These are phyloP conservation scores for Aphanomyces astaci DNA, from an alignment of 352 stramenopile genomes.

Conservation along the genomic window DNA sequence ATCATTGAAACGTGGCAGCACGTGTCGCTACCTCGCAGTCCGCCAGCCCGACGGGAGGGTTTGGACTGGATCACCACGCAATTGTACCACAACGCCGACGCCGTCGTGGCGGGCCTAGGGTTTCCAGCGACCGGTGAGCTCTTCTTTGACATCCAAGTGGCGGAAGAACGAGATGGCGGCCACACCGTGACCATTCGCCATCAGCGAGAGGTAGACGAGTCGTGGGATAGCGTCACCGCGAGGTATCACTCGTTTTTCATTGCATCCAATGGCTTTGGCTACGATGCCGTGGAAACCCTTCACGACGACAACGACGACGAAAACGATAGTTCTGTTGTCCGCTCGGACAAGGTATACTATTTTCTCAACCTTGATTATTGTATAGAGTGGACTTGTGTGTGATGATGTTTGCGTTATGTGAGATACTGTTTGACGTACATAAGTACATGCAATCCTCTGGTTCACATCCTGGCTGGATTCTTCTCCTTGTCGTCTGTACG, in stretches of 20 bases:
- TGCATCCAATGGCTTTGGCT: constrained; percentile 11
- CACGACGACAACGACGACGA: background rate
- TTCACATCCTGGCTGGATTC: too few relatives aligned
- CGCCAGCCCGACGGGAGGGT: background rate
- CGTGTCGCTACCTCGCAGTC: background rate
- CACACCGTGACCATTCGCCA: background rate
- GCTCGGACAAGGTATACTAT: too few relatives aligned
- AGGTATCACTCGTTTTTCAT: background rate
- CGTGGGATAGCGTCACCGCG: background rate
- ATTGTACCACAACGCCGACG: background rate
- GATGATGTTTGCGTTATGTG: too few relatives aligned
- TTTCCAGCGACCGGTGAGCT: background rate
- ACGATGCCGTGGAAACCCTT: background rate
- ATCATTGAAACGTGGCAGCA: constrained; percentile 10
- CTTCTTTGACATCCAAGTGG: background rate
- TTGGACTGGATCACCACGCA: constrained; percentile 16
- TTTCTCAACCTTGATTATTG: too few relatives aligned
- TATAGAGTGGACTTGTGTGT: too few relatives aligned
- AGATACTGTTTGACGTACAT: too few relatives aligned
- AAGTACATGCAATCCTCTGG: too few relatives aligned
- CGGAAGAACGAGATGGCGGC: background rate
- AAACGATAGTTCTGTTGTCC: too few relatives aligned
- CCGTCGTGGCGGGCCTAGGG: background rate
- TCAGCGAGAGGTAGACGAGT: background rate
- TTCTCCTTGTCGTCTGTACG: too few relatives aligned